A percentile compares a stretch with the other conserved stretches of the same genome.
phyloP scores from a whole-genome alignment of 176 grass and related monocot species.

The Phyllostachys edulis region DNA sequence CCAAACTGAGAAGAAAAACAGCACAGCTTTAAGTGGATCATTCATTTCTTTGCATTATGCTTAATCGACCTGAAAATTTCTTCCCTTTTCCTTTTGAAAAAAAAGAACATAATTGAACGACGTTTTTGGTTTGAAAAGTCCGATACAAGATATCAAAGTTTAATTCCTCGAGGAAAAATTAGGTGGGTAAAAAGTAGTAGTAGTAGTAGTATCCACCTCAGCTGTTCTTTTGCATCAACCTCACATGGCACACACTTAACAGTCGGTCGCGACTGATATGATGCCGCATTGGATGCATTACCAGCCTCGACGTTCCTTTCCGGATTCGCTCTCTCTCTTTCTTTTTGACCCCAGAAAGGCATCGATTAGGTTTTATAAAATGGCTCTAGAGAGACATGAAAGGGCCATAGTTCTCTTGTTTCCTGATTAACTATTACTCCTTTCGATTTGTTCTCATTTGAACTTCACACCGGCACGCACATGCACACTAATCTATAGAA shows the following conservation, averaged over 20 bases:
- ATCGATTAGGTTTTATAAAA: conserved; percentile 48
- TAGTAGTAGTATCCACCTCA: conserved; percentile 36
- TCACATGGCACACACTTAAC: conserved; percentile 69
- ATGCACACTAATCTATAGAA: conserved; percentile 54
- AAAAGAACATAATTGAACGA: not conserved
- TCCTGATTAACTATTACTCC: conserved; percentile 42
- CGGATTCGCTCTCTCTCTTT: conserved; percentile 18
- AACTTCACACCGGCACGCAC: conserved; percentile 47
- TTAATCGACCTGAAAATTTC: not conserved
- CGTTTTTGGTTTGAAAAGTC: conserved; percentile 10
- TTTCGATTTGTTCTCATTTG: conserved; percentile 60
- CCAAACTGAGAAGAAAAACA: conserved; percentile 5
- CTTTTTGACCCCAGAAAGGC: conserved; percentile 49
- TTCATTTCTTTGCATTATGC: not conserved
- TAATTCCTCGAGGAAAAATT: conserved; percentile 49
- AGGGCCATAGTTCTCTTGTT: conserved; percentile 57
- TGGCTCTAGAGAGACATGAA: conserved; percentile 65
- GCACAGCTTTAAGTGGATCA: not conserved
- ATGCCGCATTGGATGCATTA: conserved; percentile 44
- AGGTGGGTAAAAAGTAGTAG: conserved; percentile 47
- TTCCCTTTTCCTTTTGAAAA: no score
- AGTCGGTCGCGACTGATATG: conserved; percentile 37
- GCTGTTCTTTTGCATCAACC: conserved; percentile 29
- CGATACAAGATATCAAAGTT: conserved; percentile 17
- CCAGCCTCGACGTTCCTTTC: conserved; percentile 15